Percentiles rank a stretch among this genome's conserved stretches.
Evolutionary conservation across 2,329 filamentous ascomycete species (phyloP).

Genomic region (Trichoderma pleuroti): DNA sequence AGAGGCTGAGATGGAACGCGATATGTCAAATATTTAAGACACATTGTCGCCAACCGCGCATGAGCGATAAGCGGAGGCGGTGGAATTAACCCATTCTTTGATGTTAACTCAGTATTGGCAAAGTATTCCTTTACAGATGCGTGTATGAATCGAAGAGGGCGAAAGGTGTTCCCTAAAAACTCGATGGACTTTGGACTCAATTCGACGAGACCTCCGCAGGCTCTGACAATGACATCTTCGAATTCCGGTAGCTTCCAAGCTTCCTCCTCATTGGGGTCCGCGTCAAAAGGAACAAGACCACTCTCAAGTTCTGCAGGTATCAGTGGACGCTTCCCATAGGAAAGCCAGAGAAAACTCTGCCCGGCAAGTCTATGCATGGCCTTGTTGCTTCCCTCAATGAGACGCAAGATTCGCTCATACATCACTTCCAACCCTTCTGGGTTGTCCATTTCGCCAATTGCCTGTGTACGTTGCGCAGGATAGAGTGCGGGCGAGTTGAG

Average conservation of each 20-base stretch:
- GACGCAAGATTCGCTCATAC: not conserved
- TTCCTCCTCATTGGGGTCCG: not conserved
- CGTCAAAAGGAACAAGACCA: not conserved
- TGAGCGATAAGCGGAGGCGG: not conserved
- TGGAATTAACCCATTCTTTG: not conserved
- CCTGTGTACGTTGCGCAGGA: not conserved
- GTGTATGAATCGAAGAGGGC: not conserved
- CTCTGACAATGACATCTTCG: not conserved
- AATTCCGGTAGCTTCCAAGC: not conserved
- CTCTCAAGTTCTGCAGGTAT: not conserved
- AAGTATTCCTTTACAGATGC: not conserved
- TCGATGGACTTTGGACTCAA: not conserved
- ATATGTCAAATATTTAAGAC: not conserved
- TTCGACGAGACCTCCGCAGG: not conserved
- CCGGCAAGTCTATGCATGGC: not conserved
- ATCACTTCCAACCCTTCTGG: not conserved
- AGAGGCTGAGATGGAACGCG: not conserved
- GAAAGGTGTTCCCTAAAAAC: not conserved
- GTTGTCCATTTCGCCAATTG: not conserved
- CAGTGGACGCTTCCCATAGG: not conserved
- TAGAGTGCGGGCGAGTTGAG: not conserved
- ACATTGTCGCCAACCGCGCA: not conserved
- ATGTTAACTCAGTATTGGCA: not conserved
- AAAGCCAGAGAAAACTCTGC: not conserved
- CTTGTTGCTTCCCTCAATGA: not conserved